Percentiles rank a stretch among this genome's conserved stretches.
These are phyloP conservation scores for Talaromyces sp. DNA, from an alignment of 2,329 filamentous ascomycete genomes.

Conservation along the genomic window DNA sequence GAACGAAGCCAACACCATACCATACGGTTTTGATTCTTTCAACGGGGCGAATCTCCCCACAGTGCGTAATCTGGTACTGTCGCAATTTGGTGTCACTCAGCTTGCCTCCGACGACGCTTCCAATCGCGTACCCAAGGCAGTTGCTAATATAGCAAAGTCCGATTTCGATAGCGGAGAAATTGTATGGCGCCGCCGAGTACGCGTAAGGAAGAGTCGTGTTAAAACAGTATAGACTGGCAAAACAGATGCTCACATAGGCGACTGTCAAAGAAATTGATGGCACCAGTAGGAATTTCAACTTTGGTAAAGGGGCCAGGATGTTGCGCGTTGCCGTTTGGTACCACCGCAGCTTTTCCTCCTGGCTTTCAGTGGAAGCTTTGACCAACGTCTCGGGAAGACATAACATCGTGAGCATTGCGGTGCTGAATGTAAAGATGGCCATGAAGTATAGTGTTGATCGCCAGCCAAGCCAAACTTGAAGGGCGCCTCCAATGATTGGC, in stretches of 20 bases:
- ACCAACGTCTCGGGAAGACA: conserved; percentile 22
- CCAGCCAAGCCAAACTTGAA: conserved; percentile 37
- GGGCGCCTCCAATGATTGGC: conserved; percentile 39
- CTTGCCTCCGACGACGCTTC: conserved; percentile 8
- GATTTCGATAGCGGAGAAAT: conserved; percentile 12
- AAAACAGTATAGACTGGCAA: conserved; percentile 10
- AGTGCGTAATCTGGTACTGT: conserved; percentile 7
- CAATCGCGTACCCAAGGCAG: conserved; percentile 11
- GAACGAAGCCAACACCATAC: conserved; percentile 10
- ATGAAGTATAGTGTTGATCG: conserved; percentile 38
- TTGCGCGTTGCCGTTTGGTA: not conserved
- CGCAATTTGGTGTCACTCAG: conserved; percentile 2
- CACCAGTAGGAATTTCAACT: conserved; percentile 1
- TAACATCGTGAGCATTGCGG: conserved; percentile 29
- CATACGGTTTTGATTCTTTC: conserved; percentile 2
- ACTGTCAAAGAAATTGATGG: conserved; percentile 1
- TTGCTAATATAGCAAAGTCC: conserved; percentile 13
- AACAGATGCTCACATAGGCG: conserved; percentile 10
- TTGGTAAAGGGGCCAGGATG: conserved; percentile 8
- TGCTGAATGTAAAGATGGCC: conserved; percentile 32
- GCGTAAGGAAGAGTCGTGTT: conserved; percentile 10
- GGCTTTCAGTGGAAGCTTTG: not conserved
- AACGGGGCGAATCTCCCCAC: not conserved
- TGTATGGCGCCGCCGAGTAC: conserved; percentile 6
- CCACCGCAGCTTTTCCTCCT: not conserved